Base-by-base conservation (phyloP, 164 flowering plant species). In the Buxus sempervirens region DNA sequence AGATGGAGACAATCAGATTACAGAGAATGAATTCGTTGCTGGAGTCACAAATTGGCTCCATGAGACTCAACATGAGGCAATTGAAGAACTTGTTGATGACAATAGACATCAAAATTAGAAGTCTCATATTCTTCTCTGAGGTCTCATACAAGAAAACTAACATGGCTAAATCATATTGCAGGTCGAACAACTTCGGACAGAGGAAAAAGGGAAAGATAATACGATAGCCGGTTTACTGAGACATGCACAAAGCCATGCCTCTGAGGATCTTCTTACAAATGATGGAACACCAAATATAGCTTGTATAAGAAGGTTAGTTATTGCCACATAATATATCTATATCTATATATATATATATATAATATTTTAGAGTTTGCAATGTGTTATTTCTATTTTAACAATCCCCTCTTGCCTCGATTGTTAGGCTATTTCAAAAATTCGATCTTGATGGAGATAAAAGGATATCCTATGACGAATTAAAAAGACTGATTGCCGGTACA, bases 41-140 rank as follows among this genome's bases (percentile, higher is more conserved):
- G 71, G 55, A 18, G 22, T 65, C 19, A 5, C 14, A 0, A 72
- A 64, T 51, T 75, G 78, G 76, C 62, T 78, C 24, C 27, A 24
- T 10, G 55, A 67, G 67, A 49, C 36, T 5, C 73, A 73, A 62
- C 49, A 28, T n/a, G n/a, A n/a, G n/a, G 23, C 23, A 13, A 36
- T 66, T 21, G n/a, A n/a, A n/a, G n/a, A n/a, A n/a, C n/a, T n/a
- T n/a, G n/a, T n/a, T n/a, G n/a, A n/a, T n/a, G n/a, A n/a, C n/a
- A n/a, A n/a, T n/a, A n/a, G n/a, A n/a, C n/a, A n/a, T n/a, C n/a
- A n/a, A n/a, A n/a, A n/a, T n/a, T n/a, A n/a, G n/a, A n/a, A n/a
- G n/a, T n/a, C n/a, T n/a, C n/a, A n/a, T n/a, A n/a, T n/a, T n/a
- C n/a, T n/a, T n/a, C n/a, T 27, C 54, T 21, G 41, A 64, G 2